Base-by-base conservation (phyloP, 345 rosid genomes). In the Eucalyptus decipiens region DNA sequence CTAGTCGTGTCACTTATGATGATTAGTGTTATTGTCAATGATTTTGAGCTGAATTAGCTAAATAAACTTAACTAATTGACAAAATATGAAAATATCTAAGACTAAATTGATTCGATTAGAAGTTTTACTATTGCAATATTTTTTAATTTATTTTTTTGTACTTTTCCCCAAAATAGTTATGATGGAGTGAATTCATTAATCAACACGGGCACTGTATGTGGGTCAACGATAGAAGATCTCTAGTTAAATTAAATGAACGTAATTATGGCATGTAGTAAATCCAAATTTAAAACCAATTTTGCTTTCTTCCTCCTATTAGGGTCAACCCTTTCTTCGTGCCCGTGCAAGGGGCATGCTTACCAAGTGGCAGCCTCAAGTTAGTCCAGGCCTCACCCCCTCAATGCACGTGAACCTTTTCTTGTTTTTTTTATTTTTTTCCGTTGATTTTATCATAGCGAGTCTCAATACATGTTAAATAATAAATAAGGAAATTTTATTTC, bases 21-120 rank as follows among this genome's bases (percentile, higher is more conserved):
- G 1, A 28, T 23, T 1, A 0, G 3, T 1, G 2, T 56, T 4
- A 9, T 9, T 24, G 8, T 56, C 0, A 1, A 5, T 24, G 28
- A 56, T 56, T 56, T 56, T 1, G 5, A 56, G 28, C 11, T 21
- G 2, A 56, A 56, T 56, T 56, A 23, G 62, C 62, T 24, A 21
- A 24, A 24, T 56, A 24, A 52, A 52, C 4, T 19, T 56, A 56
- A 24, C 1, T 24, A 9, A 56, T 56, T 23, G 12, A 23, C 11
- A 56, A 56, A 56, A 56, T 56, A 9, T 23, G 2, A 56, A 56
- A 56, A 56, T 56, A 1, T 8, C 2, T 54, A 54, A 23, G 1
- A 56, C 12, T 56, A 56, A 56, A 56, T 23, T 24, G 6, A 9
- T 56, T 56, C 60, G 23, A 56, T 54, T 24, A 23, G 23, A 23